Conservation (phyloP, 73 alveolate genomes). For the Urostyla sp. region DNA sequence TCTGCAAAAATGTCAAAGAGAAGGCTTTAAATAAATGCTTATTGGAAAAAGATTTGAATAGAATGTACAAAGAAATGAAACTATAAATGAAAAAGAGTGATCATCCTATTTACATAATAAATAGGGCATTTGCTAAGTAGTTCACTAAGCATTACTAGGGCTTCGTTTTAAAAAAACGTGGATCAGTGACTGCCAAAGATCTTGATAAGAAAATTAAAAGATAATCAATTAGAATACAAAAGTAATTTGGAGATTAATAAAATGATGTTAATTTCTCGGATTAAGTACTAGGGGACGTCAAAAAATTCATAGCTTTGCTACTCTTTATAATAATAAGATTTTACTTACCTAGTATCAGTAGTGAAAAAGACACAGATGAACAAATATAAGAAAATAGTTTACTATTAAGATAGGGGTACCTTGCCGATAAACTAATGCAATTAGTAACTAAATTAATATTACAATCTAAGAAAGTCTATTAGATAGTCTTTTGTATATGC, state of each 20-base stretch:
- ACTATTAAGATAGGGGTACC: too few relatives aligned
- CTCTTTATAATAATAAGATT: constrained; percentile 31
- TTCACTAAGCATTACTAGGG: constrained; percentile 6
- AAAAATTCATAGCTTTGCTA: constrained; percentile 14
- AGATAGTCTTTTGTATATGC: constrained; percentile 27
- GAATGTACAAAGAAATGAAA: constrained; percentile 15
- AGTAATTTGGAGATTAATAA: too few relatives aligned
- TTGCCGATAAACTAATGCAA: constrained; percentile 13
- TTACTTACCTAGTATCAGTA: constrained; percentile 3
- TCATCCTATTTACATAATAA: constrained; percentile 9
- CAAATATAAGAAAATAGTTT: constrained; percentile 6
- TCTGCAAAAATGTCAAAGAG: not conserved
- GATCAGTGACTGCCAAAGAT: constrained; percentile 1
- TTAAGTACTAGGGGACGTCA: constrained; percentile 49
- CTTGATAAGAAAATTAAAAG: constrained; percentile 13
- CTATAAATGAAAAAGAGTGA: not conserved
- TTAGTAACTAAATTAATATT: constrained; percentile 6
- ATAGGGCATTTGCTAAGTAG: not conserved
- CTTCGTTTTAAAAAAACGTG: not conserved
- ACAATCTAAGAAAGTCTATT: constrained; percentile 25
- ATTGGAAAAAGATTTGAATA: not conserved
- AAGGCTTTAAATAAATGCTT: not conserved
- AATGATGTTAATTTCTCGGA: constrained; percentile 18
- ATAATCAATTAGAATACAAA: constrained; percentile 12
- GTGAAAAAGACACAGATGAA: not conserved